These are phyloP conservation scores for Pleurotus platypus DNA, from an alignment of 768 basidiomycete species.

Conservation along the genomic window DNA sequence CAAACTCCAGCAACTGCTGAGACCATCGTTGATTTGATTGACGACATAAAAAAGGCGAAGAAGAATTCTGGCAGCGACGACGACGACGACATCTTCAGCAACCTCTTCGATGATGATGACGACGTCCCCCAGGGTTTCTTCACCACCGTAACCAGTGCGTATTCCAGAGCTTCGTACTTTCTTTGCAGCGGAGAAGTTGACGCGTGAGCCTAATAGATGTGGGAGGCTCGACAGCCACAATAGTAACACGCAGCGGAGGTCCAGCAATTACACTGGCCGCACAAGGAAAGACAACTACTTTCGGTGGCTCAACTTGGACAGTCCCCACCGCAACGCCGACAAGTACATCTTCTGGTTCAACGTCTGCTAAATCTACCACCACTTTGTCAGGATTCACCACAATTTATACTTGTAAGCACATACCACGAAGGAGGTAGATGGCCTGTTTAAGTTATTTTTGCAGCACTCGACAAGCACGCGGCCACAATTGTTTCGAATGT, in stretches of 20 bases:
- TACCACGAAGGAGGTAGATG: too few relatives aligned
- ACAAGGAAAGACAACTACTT: slow-evolving; percentile 9
- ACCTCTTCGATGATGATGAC: slow-evolving; percentile 1
- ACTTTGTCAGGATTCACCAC: slow-evolving; percentile 4
- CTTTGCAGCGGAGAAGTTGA: background rate
- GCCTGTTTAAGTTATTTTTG: background rate
- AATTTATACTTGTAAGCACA: slow-evolving; percentile 2
- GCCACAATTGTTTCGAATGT: slow-evolving; percentile 8
- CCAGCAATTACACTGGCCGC: slow-evolving; percentile 9
- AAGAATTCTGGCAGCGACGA: slow-evolving; percentile 4
- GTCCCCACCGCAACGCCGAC: background rate
- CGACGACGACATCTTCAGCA: background rate
- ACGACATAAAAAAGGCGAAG: slow-evolving; percentile 17
- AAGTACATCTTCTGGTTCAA: background rate
- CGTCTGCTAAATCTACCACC: background rate
- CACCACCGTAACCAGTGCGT: slow-evolving; percentile 1
- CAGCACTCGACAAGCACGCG: slow-evolving; percentile 2
- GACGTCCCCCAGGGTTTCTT: background rate
- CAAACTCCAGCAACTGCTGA: background rate
- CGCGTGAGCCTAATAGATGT: background rate
- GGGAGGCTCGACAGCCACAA: slow-evolving; percentile 5
- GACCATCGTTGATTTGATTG: slow-evolving; percentile 18
- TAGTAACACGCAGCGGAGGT: slow-evolving; percentile 8
- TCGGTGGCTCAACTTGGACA: slow-evolving; percentile 9
- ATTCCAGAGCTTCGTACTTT: background rate